phyloP scores from a whole-genome alignment of 306 rosid genomes.

The Cicer chorassanicum region DNA sequence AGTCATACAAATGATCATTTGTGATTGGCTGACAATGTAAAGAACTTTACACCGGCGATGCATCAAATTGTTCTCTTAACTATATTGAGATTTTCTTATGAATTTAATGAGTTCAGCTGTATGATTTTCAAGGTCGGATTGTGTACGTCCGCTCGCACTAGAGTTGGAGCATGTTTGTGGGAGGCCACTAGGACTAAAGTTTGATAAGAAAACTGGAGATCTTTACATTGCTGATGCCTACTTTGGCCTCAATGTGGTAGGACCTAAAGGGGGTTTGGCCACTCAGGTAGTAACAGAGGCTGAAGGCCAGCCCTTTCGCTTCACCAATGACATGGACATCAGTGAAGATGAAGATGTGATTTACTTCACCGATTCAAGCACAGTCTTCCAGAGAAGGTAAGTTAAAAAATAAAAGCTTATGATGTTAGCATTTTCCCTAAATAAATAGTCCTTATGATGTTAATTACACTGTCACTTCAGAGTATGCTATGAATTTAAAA shows the following conservation, averaged over 20 bases:
- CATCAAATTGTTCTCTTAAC: too few relatives aligned
- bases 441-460: conserved; percentile 21
- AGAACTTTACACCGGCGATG: too few relatives aligned
- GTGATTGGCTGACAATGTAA: too few relatives aligned
- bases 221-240: conserved; percentile 92
- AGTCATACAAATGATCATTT: too few relatives aligned
- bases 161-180: conserved; percentile 92
- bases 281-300: conserved; percentile 65
- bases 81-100: conserved; percentile 2
- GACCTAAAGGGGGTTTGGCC: conserved; percentile 85
- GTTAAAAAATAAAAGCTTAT: neutral
- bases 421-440: neutral
- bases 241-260: conserved; percentile 83
- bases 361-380: conserved; percentile 86
- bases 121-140: conserved; percentile 61
- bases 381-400: conserved; percentile 76
- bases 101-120: conserved; percentile 23
- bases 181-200: conserved; percentile 82
- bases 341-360: conserved; percentile 70
- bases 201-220: conserved; percentile 78
- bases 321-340: conserved; percentile 86
- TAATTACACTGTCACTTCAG: neutral
- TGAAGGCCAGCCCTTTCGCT: conserved; percentile 72
- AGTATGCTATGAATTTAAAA: conserved; percentile 34
- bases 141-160: conserved; percentile 76